Evolutionary conservation across 768 basidiomycete species (phyloP), one percentile per base, ranked within the genome.

Genomic region (Candolleomyces eurysporus): DNA sequence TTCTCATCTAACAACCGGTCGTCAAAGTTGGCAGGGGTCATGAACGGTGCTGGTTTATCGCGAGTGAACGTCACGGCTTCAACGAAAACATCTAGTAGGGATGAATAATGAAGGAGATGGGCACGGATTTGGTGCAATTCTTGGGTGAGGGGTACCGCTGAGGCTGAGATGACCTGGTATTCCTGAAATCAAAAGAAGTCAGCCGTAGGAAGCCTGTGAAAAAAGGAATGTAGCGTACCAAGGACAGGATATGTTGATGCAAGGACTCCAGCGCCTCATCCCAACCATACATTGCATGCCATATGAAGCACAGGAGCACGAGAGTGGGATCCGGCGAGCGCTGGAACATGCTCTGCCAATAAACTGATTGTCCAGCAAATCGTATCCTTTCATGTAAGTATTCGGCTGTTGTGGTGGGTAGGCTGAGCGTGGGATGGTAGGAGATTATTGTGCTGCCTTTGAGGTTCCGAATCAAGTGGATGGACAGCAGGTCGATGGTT

Each of bases 201-300:
- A 32, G 32, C 32, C 32, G 32, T n/a, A 53, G 32, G 9, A 22
- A 6, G 40, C 4, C 6, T 13, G 22, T n/a, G n/a, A n/a, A n/a
- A 21, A 54, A 21, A 43, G 17, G 22, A 11, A 17, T 5, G 17
- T 64, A n/a, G n/a, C n/a, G n/a, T 53, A 85, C 85, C 59, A 85
- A 71, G 58, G 63, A 69, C 61, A 75, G 78, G 39, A 87, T 78
- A 65, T 85, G 79, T 5, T 68, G 58, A 62, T 85, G 85, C 8
- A 87, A 69, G 26, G 71, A 70, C 64, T 85, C 85, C 10, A 86
- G 67, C 0, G 84, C 74, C 66, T 86, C 79, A 59, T 87, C 84
- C 84, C 84, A 87, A 0, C 82, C 81, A 63, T 86, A 87, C 54
- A 85, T 54, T 5, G 83, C 79, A 57, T 86, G 80, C 85, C 84